phyloP scores from a whole-genome alignment of 2,329 filamentous ascomycete genomes.

The Fusarium nygamai region DNA sequence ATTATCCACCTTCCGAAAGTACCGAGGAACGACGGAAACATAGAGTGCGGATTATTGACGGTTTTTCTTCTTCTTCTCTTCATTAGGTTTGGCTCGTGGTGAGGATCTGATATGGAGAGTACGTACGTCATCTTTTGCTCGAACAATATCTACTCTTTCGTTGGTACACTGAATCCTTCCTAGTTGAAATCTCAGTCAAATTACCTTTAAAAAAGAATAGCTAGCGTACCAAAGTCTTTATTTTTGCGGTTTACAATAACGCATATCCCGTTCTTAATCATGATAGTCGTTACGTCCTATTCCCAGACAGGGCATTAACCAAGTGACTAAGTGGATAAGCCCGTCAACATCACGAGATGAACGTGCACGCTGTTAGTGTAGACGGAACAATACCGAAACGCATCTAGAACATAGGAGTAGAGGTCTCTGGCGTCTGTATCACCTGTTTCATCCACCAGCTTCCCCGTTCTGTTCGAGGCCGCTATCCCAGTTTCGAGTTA shows the following conservation, averaged over 20 bases:
- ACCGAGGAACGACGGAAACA: not conserved
- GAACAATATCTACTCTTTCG: not conserved
- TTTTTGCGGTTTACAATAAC: not conserved
- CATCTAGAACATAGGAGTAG: not conserved
- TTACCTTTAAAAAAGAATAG: not conserved
- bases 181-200: not conserved
- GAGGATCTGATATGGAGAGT: not conserved
- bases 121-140: not conserved
- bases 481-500: not conserved
- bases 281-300: not conserved
- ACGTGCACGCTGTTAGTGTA: not conserved
- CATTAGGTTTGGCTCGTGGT: no score
- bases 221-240: not conserved
- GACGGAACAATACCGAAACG: not conserved
- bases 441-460: not conserved
- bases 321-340: not conserved
- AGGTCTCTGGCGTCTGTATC: not conserved
- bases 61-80: not conserved
- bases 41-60: fast-evolving
- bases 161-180: not conserved
- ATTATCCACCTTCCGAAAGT: not conserved
- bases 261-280: not conserved
- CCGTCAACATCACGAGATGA: not conserved
- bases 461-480: not conserved
- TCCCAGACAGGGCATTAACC: not conserved